Base-by-base conservation (phyloP, 768 basidiomycete genomes). In the Hydnum rufescens region DNA sequence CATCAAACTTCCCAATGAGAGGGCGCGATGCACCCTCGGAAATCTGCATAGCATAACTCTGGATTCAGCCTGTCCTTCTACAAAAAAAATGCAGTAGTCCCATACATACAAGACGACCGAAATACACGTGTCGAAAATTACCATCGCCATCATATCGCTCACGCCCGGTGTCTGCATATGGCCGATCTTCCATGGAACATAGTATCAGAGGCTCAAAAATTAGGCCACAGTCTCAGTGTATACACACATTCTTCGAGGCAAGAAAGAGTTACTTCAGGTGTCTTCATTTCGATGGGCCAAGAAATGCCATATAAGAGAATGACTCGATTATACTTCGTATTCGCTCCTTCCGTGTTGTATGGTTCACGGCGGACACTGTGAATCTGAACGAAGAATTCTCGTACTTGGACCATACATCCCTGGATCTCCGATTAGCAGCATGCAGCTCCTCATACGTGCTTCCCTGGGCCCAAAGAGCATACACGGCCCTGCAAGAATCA, bases 171-270 rank as follows among this genome's bases (percentile, higher is more conserved):
- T 53, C 32, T 31, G 51, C 48, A 48, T 48, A 49, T n/a, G 51
- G 19, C 54, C 16, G 34, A 30, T 55, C 51, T 44, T 26, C 32
- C 56, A n/a, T n/a, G n/a, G n/a, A 39, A 18, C 4, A 23, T 31
- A 23, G 49, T 32, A 48, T 43, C 25, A n/a, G 51, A 49, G 58
- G 60, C 29, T 59, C 57, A 47, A 59, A 60, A 25, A 60, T 55
- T 19, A 59, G 42, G 18, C 58, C 58, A 4, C 13, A 51, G 34
- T 18, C 39, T 4, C 32, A 36, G 31, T 8, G 26, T 30, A 28
- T 25, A 42, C 77, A 56, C 55, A 90, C 90, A 93, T 68, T 93
- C 90, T 69, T 95, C 92, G 52, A 82, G 84, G 49, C 80, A 77
- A 0, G 76, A 74, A 25, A 87, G 66, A 5, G 71, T 72, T 29